phyloP scores from a whole-genome alignment of 2,329 filamentous ascomycete species.

The Coleophoma cylindrospora region DNA sequence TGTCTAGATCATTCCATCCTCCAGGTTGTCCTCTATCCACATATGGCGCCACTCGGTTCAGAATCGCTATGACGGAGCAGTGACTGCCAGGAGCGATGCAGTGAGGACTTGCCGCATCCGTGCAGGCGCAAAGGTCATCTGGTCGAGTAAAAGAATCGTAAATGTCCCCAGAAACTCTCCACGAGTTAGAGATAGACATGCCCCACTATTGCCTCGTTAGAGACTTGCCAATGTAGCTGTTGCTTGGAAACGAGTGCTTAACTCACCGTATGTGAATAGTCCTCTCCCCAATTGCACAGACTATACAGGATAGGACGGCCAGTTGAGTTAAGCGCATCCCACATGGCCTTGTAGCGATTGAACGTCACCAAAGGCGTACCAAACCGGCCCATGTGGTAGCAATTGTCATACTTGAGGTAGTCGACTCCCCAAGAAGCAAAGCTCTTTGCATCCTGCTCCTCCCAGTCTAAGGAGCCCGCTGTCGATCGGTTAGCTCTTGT shows the following conservation, averaged over 20 bases:
- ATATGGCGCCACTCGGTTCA: slow-evolving; percentile 14
- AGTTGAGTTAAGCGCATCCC: slow-evolving; percentile 19
- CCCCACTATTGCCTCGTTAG: slow-evolving; percentile 10
- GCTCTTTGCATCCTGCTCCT: slow-evolving; percentile 40
- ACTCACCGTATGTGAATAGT: slow-evolving; percentile 16
- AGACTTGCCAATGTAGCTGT: not conserved
- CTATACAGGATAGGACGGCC: slow-evolving; percentile 24
- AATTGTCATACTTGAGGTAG: slow-evolving; percentile 48
- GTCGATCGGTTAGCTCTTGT: slow-evolving; percentile 27
- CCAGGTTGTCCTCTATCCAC: slow-evolving; percentile 13
- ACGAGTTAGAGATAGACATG: slow-evolving; percentile 21
- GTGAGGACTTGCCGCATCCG: slow-evolving; percentile 16
- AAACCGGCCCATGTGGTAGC: slow-evolving; percentile 43
- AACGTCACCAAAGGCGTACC: slow-evolving; percentile 33
- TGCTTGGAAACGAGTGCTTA: not conserved
- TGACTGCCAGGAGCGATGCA: slow-evolving; percentile 5
- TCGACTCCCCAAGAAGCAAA: slow-evolving; percentile 44
- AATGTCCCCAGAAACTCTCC: slow-evolving; percentile 26
- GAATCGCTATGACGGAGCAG: slow-evolving; percentile 13
- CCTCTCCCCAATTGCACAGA: slow-evolving; percentile 38
- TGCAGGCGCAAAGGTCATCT: slow-evolving; percentile 22
- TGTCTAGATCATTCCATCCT: slow-evolving; percentile 18
- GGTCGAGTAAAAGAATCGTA: slow-evolving; percentile 31
- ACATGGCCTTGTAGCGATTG: slow-evolving; percentile 20
- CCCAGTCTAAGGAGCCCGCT: slow-evolving; percentile 38